These are phyloP conservation scores for Yueomyces sp. DNA, from an alignment of 805 yeast species.

Conservation along the genomic window DNA sequence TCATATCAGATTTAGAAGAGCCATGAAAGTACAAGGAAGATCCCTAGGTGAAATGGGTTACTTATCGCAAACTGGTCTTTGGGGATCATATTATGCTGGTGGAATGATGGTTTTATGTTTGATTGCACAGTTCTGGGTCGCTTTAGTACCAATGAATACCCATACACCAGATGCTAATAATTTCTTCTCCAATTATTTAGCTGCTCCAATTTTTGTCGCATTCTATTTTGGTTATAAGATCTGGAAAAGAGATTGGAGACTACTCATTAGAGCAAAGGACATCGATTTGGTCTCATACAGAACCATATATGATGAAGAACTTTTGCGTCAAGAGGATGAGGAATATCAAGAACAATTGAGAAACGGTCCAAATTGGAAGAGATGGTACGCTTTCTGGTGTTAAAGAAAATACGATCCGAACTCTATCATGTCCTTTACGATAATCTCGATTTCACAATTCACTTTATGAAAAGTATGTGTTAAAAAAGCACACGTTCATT, in stretches of 20 bases:
- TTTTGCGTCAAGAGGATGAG: slow-evolving; percentile 21
- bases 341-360: slow-evolving; percentile 18
- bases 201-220: slow-evolving; percentile 31
- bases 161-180: slow-evolving; percentile 25
- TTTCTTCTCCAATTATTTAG: slow-evolving; percentile 35
- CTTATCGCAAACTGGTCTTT: slow-evolving; percentile 36
- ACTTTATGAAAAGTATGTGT: no score
- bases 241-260: slow-evolving; percentile 33
- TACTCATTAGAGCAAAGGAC: slow-evolving; percentile 20
- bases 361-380: slow-evolving; percentile 17
- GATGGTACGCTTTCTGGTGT: slow-evolving; percentile 23
- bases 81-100: slow-evolving; percentile 41
- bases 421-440: no score
- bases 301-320: slow-evolving; percentile 22
- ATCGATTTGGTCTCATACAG: slow-evolving; percentile 21
- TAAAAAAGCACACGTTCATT: no score
- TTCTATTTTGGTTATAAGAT: slow-evolving; percentile 33
- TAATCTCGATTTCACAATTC: no score
- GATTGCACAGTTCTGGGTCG: slow-evolving; percentile 54
- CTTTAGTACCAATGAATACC: slow-evolving; percentile 39
- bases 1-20: slow-evolving; percentile 46
- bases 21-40: slow-evolving; percentile 41
- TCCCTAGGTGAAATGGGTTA: slow-evolving; percentile 39
- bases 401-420: not conserved
- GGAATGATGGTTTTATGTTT: slow-evolving; percentile 36